These are phyloP conservation scores for Marsdenia floribunda DNA, from an alignment of 257 asterid species.

Conservation along the genomic window DNA sequence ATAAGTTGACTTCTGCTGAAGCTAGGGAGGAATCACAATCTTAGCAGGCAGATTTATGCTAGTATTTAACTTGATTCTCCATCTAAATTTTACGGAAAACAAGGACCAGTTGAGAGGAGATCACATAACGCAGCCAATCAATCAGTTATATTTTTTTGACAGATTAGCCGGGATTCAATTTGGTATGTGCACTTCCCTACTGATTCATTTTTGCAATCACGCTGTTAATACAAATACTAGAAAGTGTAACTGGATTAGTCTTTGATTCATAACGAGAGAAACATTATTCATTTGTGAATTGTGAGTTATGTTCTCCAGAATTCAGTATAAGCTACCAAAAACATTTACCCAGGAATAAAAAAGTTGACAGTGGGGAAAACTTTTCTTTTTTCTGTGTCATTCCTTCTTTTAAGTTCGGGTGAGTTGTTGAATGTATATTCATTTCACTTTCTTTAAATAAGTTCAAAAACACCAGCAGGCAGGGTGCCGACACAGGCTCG, in stretches of 20 bases:
- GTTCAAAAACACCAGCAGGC: no score
- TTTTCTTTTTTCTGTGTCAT: background rate
- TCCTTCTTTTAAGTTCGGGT: no score
- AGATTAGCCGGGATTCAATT: background rate
- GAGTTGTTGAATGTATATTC: no score
- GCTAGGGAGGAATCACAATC: background rate
- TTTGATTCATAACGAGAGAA: no score
- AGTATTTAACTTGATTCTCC: background rate
- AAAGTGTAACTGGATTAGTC: background rate
- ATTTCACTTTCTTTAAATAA: no score
- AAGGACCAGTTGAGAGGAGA: background rate
- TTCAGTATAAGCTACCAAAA: background rate
- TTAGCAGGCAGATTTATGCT: conserved; percentile 6
- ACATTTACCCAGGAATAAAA: background rate
- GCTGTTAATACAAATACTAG: background rate
- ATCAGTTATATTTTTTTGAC: background rate
- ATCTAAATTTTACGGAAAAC: conserved; percentile 1
- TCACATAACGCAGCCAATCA: background rate
- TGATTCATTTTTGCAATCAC: background rate
- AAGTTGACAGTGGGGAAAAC: background rate
- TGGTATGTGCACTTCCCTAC: background rate
- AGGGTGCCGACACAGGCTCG: no score
- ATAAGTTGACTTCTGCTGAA: background rate
- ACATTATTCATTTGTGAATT: background rate
- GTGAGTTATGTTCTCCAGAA: background rate